Percentiles rank a stretch among this genome's conserved stretches.
Evolutionary conservation across 1,284 basidiomycete genomes (phyloP).

Genomic region (Ustilago loliicola): DNA sequence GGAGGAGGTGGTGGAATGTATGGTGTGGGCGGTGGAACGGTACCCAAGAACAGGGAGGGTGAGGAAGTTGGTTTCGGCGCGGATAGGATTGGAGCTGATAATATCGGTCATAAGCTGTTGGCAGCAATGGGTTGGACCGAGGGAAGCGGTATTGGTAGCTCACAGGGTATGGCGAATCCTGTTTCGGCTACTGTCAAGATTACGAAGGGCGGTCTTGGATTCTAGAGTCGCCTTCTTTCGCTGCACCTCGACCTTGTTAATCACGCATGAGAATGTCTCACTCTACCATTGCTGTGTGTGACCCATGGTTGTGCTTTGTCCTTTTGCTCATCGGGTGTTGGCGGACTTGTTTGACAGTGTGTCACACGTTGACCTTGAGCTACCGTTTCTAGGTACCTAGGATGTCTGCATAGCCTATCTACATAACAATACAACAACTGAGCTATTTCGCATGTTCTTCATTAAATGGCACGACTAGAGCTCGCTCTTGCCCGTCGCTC

Average conservation of each 20-base stretch:
- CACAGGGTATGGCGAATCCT: conserved; percentile 64
- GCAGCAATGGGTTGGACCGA: conserved; percentile 68
- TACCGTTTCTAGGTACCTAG: not conserved
- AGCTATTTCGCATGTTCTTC: not conserved
- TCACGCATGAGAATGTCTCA: not conserved
- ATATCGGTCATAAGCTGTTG: conserved; percentile 67
- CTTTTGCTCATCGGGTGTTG: not conserved
- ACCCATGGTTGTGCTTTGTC: not conserved
- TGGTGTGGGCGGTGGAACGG: conserved; percentile 45
- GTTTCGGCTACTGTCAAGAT: conserved; percentile 67
- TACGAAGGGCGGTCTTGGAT: conserved; percentile 63
- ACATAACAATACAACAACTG: conserved; percentile 17
- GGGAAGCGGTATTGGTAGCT: conserved; percentile 63
- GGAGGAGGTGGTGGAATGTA: conserved; percentile 23
- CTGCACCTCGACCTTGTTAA: not conserved
- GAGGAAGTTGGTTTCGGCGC: conserved; percentile 66
- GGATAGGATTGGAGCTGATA: conserved; percentile 66
- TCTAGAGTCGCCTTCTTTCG: conserved; percentile 16
- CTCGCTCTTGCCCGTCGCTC: conserved; percentile 15
- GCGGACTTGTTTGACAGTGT: not conserved
- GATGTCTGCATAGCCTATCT: conserved; percentile 4
- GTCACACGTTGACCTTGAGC: not conserved
- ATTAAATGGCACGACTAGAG: conserved; percentile 15
- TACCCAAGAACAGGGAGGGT: conserved; percentile 64
- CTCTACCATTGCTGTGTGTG: not conserved